Evolutionary conservation across 768 basidiomycete species (phyloP).

Genomic region (Phallus indusiatus): DNA sequence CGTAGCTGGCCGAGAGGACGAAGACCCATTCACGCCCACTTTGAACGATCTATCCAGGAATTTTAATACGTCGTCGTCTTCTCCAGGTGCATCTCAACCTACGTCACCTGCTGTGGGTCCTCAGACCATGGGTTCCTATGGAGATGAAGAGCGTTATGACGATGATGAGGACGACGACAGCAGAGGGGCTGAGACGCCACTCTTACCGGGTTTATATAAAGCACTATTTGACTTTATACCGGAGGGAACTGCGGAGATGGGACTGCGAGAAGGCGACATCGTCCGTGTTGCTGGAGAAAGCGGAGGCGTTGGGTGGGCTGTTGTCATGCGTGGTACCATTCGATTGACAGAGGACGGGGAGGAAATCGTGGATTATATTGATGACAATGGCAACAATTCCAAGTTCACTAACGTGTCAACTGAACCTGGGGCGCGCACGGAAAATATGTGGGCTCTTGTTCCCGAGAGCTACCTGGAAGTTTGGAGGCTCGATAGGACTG

Average conservation of each 20-base stretch:
- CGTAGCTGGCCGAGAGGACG: neutral
- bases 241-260: conserved; percentile 79
- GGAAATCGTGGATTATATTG: conserved; percentile 12
- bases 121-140: conserved; percentile 18
- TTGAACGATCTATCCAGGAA: conserved; percentile 38
- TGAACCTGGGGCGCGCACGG: conserved; percentile 15
- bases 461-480: conserved; percentile 70
- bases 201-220: conserved; percentile 64
- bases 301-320: conserved; percentile 68
- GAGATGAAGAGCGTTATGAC: conserved; percentile 15
- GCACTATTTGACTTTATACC: conserved; percentile 73
- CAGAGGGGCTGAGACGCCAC: conserved; percentile 22
- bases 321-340: conserved; percentile 37
- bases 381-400: conserved; percentile 16
- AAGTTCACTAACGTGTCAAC: too few species aligned
- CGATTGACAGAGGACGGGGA: neutral
- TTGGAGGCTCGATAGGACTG: conserved; percentile 33
- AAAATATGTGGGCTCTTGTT: conserved; percentile 54
- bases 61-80: conserved; percentile 25
- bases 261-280: conserved; percentile 64
- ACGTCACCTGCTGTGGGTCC: conserved; percentile 18
- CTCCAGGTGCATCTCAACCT: conserved; percentile 19
- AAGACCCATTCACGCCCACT: conserved; percentile 22
- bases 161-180: conserved; percentile 9
- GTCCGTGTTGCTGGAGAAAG: conserved; percentile 66